Evolutionary conservation across 352 stramenopile genomes (phyloP), one percentile per base, ranked within the genome.

Genomic region (Thalassiosira hispida): DNA sequence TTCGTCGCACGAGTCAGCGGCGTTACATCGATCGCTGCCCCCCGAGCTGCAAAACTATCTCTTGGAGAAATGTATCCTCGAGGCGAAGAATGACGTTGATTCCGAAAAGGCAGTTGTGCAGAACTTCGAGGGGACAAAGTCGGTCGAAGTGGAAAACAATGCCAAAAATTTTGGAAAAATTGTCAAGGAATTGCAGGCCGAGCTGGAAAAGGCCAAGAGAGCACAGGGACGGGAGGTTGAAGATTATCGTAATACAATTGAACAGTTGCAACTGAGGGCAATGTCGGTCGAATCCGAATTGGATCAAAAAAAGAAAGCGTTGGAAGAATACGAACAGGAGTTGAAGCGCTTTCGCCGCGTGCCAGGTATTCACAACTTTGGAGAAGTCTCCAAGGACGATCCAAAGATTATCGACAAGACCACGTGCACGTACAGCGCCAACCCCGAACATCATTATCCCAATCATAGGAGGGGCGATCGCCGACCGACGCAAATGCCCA

Each of bases 291-390:
- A 78, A 47, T 38, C 64, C 14, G 44, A 78, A 56, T 29, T 79
- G 9, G 40, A 65, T 27, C 11, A 71, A 16, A 73, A 71, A 63
- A 63, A 23, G 23, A 56, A 56, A 18, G 31, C 20, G 14, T 33
- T 78, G 12, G 76, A 84, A 49, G 38, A 71, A 49, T 84, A 79
- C 29, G 78, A 72, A 52, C 52, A 72, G 40, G 76, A 84, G 27
- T 55, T 84, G 1, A 72, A 64, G 31, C 64, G 42, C 27, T 84
- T 84, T 47, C 66, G 69, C 7, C 68, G 76, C 67, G 76, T 84
- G 23, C 69, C 76, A 18, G 76, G 76, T 25, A 84, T 84, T 56
- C 76, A 84, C 42, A 84, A 79, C 47, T 84, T 84, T 72, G 76
- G 76, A 35, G 65, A 77, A 66, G 68, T 83, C 25, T 77, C 49